phyloP scores from a whole-genome alignment of 1,139 yeast genomes.

The Suhomyces choctaworum region DNA sequence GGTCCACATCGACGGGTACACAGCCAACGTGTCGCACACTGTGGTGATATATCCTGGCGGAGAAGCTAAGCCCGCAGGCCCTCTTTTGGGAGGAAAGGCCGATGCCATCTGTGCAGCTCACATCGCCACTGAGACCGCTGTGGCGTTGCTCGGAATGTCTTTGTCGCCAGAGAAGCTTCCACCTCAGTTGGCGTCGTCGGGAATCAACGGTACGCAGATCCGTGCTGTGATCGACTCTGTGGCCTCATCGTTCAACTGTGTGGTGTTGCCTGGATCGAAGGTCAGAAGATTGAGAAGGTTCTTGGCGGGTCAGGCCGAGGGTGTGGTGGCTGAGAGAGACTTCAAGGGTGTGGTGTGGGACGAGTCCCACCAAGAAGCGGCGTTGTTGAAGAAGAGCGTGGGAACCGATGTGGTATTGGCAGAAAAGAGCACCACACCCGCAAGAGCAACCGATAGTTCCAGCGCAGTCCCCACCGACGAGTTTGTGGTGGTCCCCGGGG shows the following conservation, averaged over 20 bases:
- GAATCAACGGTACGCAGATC: conserved; percentile 66
- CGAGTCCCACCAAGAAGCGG: conserved; percentile 74
- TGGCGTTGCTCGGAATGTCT: conserved; percentile 71
- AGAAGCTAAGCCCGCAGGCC: conserved; percentile 60
- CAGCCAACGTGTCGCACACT: conserved; percentile 84
- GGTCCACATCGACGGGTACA: conserved; percentile 92
- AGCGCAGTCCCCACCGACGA: conserved; percentile 75
- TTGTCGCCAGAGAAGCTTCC: conserved; percentile 76
- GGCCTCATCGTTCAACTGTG: conserved; percentile 78
- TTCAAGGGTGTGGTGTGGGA: conserved; percentile 93
- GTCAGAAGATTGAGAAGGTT: conserved; percentile 90
- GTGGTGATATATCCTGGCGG: conserved; percentile 77
- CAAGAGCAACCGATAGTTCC: conserved; percentile 27
- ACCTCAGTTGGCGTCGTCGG: conserved; percentile 30
- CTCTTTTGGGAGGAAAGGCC: conserved; percentile 79
- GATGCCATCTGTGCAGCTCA: conserved; percentile 89
- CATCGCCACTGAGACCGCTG: conserved; percentile 81
- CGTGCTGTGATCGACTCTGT: conserved; percentile 77
- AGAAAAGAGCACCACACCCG: conserved; percentile 38
- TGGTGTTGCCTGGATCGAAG: conserved; percentile 87
- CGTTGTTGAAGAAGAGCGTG: conserved; percentile 48
- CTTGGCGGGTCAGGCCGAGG: conserved; percentile 93
- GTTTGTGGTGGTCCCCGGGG: conserved; percentile 73
- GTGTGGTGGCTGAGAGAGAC: conserved; percentile 86
- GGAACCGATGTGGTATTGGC: conserved; percentile 42